These are phyloP conservation scores for Nepenthes gracilis DNA, from an alignment of 148 eudicot genomes.

Conservation along the genomic window DNA sequence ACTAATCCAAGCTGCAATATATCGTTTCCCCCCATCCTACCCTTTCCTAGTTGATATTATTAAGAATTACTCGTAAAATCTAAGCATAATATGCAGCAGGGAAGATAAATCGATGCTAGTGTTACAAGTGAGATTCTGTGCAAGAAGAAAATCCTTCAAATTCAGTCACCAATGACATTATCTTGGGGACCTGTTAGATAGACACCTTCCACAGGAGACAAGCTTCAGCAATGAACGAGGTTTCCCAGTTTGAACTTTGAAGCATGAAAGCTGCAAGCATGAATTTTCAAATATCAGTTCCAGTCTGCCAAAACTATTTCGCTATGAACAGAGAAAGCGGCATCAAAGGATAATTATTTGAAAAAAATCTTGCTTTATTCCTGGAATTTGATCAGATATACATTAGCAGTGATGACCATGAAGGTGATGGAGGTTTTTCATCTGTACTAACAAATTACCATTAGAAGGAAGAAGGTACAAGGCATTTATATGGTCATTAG, in stretches of 20 bases:
- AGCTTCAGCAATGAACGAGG: constrained; percentile 41
- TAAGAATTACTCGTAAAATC: too few relatives aligned
- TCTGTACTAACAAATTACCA: too few relatives aligned
- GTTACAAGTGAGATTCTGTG: not conserved
- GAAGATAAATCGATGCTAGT: not conserved
- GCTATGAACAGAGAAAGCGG: not conserved
- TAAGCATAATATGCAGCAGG: not conserved
- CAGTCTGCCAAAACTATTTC: not conserved
- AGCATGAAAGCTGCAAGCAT: constrained; percentile 51
- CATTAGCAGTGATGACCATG: too few relatives aligned
- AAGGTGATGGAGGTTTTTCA: too few relatives aligned
- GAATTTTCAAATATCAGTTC: not conserved
- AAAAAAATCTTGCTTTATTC: too few relatives aligned
- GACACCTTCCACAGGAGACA: constrained; percentile 70
- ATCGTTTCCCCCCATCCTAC: too few relatives aligned
- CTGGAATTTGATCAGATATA: too few relatives aligned
- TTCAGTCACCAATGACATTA: constrained; percentile 4
- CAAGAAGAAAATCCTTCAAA: not conserved
- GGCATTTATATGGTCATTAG: too few relatives aligned
- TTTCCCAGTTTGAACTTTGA: constrained; percentile 47
- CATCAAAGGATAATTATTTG: too few relatives aligned
- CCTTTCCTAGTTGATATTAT: too few relatives aligned
- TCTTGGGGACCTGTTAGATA: constrained; percentile 64
- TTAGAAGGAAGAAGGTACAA: too few relatives aligned
- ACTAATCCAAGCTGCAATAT: too few relatives aligned